phyloP scores from a whole-genome alignment of 106 monocot species.

The Acanthochlamys bracteata region DNA sequence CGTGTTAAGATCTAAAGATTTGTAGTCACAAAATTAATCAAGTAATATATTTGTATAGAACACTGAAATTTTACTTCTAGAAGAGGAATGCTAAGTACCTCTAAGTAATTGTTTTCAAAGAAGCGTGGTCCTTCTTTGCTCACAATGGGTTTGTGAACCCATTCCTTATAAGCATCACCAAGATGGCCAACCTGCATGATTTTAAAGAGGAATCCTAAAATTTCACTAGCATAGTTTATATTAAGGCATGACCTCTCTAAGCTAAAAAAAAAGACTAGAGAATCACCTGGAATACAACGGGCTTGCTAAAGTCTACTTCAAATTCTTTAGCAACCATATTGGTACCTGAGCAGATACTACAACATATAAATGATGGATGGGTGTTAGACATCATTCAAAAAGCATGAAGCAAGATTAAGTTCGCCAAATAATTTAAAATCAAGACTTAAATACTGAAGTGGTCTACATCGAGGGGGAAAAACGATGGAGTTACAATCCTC shows the following conservation, averaged over 20 bases:
- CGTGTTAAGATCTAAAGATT: slow-evolving; percentile 58
- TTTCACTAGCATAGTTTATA: neutral
- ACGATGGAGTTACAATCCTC: no score
- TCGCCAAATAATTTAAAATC: no score
- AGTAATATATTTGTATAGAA: neutral
- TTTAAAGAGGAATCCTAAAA: no score
- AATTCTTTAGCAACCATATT: slow-evolving; percentile 61
- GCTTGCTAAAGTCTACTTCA: slow-evolving; percentile 69
- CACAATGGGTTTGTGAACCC: slow-evolving; percentile 80
- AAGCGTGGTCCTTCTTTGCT: slow-evolving; percentile 80
- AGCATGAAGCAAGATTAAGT: no score
- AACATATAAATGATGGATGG: no score
- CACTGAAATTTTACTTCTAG: neutral
- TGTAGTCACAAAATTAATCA: neutral
- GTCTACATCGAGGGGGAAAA: no score
- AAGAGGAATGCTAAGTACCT: slow-evolving; percentile 29
- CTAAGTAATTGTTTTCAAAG: slow-evolving; percentile 50
- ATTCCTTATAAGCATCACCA: slow-evolving; percentile 65
- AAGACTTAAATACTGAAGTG: no score
- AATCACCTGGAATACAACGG: slow-evolving; percentile 74
- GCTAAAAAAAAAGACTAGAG: neutral
- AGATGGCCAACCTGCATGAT: slow-evolving; percentile 68
- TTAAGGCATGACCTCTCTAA: neutral
- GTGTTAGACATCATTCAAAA: no score
- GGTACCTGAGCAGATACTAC: no score